phyloP scores from a whole-genome alignment of 2,329 filamentous ascomycete species.

The Leptographium wingfieldii region DNA sequence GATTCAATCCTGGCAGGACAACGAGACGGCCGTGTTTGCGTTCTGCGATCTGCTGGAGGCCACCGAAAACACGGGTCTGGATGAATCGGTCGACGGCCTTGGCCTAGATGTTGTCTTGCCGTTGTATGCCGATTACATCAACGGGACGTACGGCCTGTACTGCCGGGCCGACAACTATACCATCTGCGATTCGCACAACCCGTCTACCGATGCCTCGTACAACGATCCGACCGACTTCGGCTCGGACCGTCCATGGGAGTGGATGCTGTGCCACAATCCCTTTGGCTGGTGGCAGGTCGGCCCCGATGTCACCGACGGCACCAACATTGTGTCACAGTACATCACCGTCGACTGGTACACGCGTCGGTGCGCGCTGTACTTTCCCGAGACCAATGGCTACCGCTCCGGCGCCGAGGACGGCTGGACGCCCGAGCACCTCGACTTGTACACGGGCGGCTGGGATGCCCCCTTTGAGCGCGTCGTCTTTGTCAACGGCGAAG shows the following conservation, averaged over 20 bases:
- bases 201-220: no score
- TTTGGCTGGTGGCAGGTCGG: slow-evolving; percentile 26
- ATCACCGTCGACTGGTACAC: slow-evolving; percentile 26
- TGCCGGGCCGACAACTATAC: background rate
- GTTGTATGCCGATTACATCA: background rate
- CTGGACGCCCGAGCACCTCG: slow-evolving; percentile 22
- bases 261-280: slow-evolving; percentile 40
- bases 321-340: slow-evolving; percentile 22
- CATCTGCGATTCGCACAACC: background rate
- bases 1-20: background rate
- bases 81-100: background rate
- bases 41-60: background rate
- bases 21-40: background rate
- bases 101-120: background rate
- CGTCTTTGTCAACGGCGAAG: slow-evolving; percentile 27
- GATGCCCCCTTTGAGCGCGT: slow-evolving; percentile 25
- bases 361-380: slow-evolving; percentile 31
- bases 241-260: slow-evolving; percentile 38
- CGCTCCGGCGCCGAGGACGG: slow-evolving; percentile 21
- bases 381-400: slow-evolving; percentile 23
- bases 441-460: slow-evolving; percentile 27
- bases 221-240: slow-evolving; percentile 19
- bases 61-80: background rate
- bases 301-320: slow-evolving; percentile 27
- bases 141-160: background rate